These are phyloP conservation scores for Pittosporum tobira DNA, from an alignment of 129 eudicot species.

Conservation along the genomic window DNA sequence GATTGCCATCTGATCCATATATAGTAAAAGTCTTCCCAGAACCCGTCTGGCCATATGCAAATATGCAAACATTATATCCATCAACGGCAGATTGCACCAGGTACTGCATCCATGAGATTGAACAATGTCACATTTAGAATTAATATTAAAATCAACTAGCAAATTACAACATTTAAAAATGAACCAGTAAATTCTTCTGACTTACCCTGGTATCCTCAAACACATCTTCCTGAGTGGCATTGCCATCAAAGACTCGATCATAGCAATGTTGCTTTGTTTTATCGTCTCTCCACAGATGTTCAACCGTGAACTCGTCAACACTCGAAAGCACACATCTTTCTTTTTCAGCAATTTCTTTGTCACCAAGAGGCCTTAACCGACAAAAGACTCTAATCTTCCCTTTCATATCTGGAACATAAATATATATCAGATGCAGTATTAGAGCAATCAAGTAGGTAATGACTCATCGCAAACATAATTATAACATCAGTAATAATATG, in stretches of 20 bases:
- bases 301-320: conserved; percentile 87
- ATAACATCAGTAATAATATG: background rate
- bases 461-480: background rate
- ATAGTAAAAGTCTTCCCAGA: conserved; percentile 97
- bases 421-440: background rate
- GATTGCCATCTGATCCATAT: conserved; percentile 82
- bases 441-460: background rate
- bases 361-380: conserved; percentile 80
- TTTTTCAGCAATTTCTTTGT: conserved; percentile 53
- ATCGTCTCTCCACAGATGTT: conserved; percentile 86
- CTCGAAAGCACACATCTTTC: conserved; percentile 51
- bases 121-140: conserved; percentile 1
- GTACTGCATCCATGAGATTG: conserved; percentile 47
- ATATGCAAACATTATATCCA: conserved; percentile 92
- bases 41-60: conserved; percentile 99
- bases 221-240: conserved; percentile 78
- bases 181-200: conserved; percentile 3
- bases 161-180: conserved; percentile 4
- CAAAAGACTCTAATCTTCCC: conserved; percentile 95
- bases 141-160: background rate
- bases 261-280: conserved; percentile 75
- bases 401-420: conserved; percentile 60
- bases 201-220: conserved; percentile 88
- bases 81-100: conserved; percentile 97
- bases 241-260: conserved; percentile 84